Conservation (phyloP, 768 basidiomycete species). For the Tricholoma furcatifolium region DNA sequence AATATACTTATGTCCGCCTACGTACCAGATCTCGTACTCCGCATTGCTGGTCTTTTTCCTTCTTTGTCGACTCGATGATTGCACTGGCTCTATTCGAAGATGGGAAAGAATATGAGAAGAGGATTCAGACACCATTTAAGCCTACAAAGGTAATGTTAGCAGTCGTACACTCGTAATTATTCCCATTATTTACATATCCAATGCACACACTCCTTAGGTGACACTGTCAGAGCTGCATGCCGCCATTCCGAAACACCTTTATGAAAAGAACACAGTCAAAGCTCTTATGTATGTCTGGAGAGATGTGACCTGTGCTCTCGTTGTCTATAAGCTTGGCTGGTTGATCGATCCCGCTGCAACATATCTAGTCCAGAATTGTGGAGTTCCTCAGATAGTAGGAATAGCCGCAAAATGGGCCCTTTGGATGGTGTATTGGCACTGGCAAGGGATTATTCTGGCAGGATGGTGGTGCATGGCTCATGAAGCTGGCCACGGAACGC, state of each 20-base stretch:
- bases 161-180: too few species aligned
- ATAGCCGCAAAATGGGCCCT: slow-evolving; percentile 34
- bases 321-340: slow-evolving; percentile 45
- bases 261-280: slow-evolving; percentile 46
- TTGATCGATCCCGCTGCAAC: slow-evolving; percentile 44
- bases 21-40: too few species aligned
- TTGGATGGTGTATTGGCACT: slow-evolving; percentile 56
- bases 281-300: slow-evolving; percentile 46
- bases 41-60: too few species aligned
- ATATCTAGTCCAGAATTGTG: slow-evolving; percentile 23
- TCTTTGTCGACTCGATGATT: slow-evolving; percentile 17
- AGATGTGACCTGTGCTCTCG: slow-evolving; percentile 43
- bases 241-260: slow-evolving; percentile 50
- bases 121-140: slow-evolving; percentile 39
- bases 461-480: slow-evolving; percentile 66
- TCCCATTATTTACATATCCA: neutral
- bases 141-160: slow-evolving; percentile 42
- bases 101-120: slow-evolving; percentile 40
- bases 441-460: slow-evolving; percentile 58
- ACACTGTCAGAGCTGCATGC: slow-evolving; percentile 51
- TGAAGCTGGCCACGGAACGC: slow-evolving; percentile 59
- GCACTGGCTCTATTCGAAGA: slow-evolving; percentile 34
- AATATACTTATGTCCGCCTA: too few species aligned
- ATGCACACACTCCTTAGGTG: slow-evolving; percentile 32
- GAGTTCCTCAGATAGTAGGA: slow-evolving; percentile 24